These are phyloP conservation scores for Canna indica DNA, from an alignment of 176 grass and related monocot genomes.

Conservation along the genomic window DNA sequence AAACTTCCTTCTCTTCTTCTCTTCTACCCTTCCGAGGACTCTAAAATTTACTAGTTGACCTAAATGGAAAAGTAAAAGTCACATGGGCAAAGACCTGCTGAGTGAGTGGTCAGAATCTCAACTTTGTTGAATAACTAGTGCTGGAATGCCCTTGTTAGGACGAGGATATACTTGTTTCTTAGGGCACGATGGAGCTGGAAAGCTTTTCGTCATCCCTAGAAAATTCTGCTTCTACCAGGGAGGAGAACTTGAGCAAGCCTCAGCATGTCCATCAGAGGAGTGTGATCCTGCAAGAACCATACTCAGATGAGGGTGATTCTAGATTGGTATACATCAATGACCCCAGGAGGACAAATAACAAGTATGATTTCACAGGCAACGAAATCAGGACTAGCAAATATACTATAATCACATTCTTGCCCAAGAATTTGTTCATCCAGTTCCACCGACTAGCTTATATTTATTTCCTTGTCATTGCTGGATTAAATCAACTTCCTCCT, in stretches of 20 bases:
- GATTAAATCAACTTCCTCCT: conserved; percentile 96
- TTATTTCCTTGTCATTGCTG: conserved; percentile 98
- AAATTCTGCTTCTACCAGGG: conserved; percentile 34
- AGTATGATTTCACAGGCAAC: conserved; percentile 91
- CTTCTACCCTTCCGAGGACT: too few relatives aligned
- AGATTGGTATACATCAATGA: conserved; percentile 91
- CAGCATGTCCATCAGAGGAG: conserved; percentile 57
- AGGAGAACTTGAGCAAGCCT: conserved; percentile 56
- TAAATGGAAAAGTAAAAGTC: conserved; percentile 34
- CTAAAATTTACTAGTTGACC: too few relatives aligned
- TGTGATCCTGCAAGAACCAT: conserved; percentile 51
- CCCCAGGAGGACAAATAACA: conserved; percentile 74
- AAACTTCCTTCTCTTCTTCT: too few relatives aligned
- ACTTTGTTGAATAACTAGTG: conserved; percentile 26
- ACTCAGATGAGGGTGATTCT: conserved; percentile 63
- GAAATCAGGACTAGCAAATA: conserved; percentile 99
- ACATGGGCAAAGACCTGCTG: too few relatives aligned
- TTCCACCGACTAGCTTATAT: conserved; percentile 93
- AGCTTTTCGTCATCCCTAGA: conserved; percentile 50
- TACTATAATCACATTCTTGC: conserved; percentile 93
- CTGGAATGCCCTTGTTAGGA: conserved; percentile 73
- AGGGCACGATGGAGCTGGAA: conserved; percentile 66
- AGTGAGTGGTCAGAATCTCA: too few relatives aligned
- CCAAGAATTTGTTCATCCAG: conserved; percentile 98
- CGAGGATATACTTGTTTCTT: conserved; percentile 45